A percentile compares a stretch with the other conserved stretches of the same genome.
Conservation (phyloP, 169 alveolate species). For the Eimeria necatrix region DNA sequence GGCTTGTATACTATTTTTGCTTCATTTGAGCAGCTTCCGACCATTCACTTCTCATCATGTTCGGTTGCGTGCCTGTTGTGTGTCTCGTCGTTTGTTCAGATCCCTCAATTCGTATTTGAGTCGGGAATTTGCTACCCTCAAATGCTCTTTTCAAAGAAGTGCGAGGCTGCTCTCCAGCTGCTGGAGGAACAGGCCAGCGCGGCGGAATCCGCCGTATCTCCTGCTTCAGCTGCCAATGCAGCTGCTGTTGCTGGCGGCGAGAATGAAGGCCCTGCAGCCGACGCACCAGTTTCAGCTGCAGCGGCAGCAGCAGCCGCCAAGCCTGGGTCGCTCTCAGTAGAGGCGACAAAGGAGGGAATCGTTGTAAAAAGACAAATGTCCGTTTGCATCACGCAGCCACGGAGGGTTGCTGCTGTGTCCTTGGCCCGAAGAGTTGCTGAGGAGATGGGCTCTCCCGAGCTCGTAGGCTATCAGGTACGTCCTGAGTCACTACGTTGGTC, state of each 20-base stretch:
- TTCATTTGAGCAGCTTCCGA: neutral
- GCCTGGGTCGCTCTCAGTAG: conserved; percentile 30
- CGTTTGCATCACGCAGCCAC: conserved; percentile 96
- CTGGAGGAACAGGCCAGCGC: neutral
- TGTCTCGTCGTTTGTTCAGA: conserved; percentile 80
- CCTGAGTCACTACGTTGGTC: neutral
- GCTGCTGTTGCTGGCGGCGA: conserved; percentile 36
- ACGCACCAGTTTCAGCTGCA: neutral
- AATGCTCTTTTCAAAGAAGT: conserved; percentile 86
- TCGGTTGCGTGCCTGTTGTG: neutral
- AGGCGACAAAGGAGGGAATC: conserved; percentile 23
- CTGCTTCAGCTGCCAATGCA: conserved; percentile 58
- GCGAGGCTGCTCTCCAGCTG: conserved; percentile 82
- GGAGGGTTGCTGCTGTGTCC: conserved; percentile 98
- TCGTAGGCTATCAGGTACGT: conserved; percentile 93
- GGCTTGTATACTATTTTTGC: neutral
- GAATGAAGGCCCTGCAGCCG: neutral
- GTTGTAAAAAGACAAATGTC: conserved; percentile 36
- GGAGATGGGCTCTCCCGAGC: conserved; percentile 91
- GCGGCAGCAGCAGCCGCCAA: neutral
- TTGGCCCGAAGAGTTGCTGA: conserved; percentile 96
- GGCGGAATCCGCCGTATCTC: neutral
- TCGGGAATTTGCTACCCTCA: conserved; percentile 91
- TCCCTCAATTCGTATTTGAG: conserved; percentile 96
- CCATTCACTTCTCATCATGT: neutral